Evolutionary conservation across 805 yeast species (phyloP).

Genomic region (Wickerhamomyces bisporus): DNA sequence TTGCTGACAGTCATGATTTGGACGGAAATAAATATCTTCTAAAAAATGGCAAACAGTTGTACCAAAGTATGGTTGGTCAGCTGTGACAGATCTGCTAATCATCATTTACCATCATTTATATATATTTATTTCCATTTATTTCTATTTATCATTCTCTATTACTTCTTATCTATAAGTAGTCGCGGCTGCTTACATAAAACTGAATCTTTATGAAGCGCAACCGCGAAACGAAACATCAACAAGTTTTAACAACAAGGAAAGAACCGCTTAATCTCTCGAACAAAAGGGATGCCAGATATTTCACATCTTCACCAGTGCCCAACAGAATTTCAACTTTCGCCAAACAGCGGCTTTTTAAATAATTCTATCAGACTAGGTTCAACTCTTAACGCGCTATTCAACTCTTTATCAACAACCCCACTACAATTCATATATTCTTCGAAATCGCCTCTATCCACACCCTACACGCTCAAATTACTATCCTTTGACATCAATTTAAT

Average conservation of each 20-base stretch:
- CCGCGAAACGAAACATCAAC: neutral
- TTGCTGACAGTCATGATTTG: neutral
- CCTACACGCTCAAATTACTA: neutral
- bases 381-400: neutral
- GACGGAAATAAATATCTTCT: neutral
- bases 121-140: neutral
- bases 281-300: slow-evolving; percentile 1
- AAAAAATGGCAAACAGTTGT: neutral
- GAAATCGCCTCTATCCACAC: neutral
- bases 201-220: neutral
- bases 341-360: neutral
- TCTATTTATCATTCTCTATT: too few relatives aligned
- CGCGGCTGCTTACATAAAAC: too few relatives aligned
- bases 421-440: neutral
- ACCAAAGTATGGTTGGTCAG: neutral
- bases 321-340: neutral
- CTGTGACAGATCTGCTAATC: too few relatives aligned
- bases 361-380: neutral
- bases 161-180: too few relatives aligned
- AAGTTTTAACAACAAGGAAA: neutral
- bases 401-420: neutral
- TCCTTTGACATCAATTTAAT: neutral
- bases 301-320: neutral
- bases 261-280: too few relatives aligned
- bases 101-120: too few relatives aligned